Base-by-base conservation (phyloP, 1,139 yeast species). In the Yamadazyma buinensis region DNA sequence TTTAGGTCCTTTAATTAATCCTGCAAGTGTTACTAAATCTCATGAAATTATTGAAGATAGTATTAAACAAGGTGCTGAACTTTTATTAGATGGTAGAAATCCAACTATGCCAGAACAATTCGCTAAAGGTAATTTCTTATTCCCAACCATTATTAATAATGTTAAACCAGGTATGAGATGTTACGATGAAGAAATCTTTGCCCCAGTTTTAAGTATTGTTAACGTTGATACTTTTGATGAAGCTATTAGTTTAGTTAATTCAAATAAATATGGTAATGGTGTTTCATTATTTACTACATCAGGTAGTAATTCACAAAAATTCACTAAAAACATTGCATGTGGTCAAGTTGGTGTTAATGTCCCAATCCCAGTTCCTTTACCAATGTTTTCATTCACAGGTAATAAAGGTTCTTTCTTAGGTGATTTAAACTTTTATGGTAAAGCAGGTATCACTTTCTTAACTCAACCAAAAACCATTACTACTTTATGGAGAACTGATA, bases 331-430 rank as follows among this genome's bases (percentile, higher is more conserved):
- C 48, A 76, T 82, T 41, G 84, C 80, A 40, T 78, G 82, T 40
- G 92, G 92, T 19, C 90, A 83, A 60, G 84, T 83, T 37, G 92
- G 92, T 41, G 72, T 83, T 50, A 83, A 83, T 49, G 87, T 83
- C 32, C 90, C 92, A 19, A 83, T 83, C 45, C 92, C 90, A n/a
- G 92, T 83, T 15, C 90, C 90, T 39, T 64, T 83, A 54, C 90
- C 92, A 42, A 80, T 82, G 85, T 83, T 83, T 57, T 80, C 87
- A 5, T 83, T 83, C 64, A 83, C 90, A 18, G 92, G 92, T 23
- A 79, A 78, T 56, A 81, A 82, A 63, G 85, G 80, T 23, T 80
- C 87, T 2, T 81, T 82, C 73, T 67, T 81, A 48, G 90, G 92
- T 29, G 88, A 82, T 55, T 71, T 83, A 66, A 83, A 83, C 67